These are phyloP conservation scores for Chlamydomonas asymmetrica DNA, from an alignment of 139 green algal genomes.

Conservation along the genomic window DNA sequence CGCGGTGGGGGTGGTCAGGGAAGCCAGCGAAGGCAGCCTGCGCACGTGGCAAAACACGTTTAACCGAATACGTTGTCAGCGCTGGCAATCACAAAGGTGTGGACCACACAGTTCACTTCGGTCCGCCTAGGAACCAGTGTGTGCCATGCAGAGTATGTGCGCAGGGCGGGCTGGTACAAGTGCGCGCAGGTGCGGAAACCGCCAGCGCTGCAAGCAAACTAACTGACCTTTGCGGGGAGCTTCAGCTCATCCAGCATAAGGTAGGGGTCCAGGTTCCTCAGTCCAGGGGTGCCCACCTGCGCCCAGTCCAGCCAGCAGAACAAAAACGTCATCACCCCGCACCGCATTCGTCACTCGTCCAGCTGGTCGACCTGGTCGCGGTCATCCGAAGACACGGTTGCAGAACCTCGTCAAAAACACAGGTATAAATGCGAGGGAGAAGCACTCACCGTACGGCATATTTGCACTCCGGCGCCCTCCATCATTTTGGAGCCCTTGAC, in stretches of 20 bases:
- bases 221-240: conserved; percentile 53
- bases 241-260: conserved; percentile 83
- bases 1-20: conserved; percentile 84
- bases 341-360: no score
- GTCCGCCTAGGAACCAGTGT: no score
- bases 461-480: conserved; percentile 81
- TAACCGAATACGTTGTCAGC: background rate
- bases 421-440: background rate
- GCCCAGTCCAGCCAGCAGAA: background rate
- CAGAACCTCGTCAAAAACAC: background rate
- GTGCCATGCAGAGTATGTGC: background rate
- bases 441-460: conserved; percentile 75
- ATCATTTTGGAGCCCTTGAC: conserved; percentile 71
- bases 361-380: background rate
- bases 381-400: background rate
- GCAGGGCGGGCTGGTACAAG: background rate
- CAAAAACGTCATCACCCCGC: background rate
- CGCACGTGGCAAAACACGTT: background rate
- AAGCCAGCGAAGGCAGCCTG: conserved; percentile 70
- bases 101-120: no score
- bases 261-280: conserved; percentile 87
- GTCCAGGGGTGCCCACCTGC: conserved; percentile 59
- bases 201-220: background rate
- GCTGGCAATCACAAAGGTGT: background rate
- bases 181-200: background rate